A percentile compares a stretch with the other conserved stretches of the same genome.
Conservation (phyloP, 257 asterid species). For the Petrea volubilis region DNA sequence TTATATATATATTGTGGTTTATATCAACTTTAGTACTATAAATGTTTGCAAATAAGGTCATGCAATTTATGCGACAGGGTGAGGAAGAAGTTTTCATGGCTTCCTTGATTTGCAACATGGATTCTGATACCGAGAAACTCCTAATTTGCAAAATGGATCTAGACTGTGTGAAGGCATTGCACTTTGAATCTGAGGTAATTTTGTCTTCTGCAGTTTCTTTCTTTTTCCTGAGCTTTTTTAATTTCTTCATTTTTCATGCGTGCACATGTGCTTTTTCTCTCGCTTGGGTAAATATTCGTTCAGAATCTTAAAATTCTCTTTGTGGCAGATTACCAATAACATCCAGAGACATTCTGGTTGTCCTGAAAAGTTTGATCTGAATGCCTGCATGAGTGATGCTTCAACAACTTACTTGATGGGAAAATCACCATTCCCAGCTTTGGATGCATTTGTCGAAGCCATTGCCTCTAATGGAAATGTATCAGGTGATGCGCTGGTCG, state of each 20-base stretch:
- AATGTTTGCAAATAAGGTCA: neutral
- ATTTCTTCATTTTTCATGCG: neutral
- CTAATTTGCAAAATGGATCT: conserved; percentile 91
- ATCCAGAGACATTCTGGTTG: conserved; percentile 30
- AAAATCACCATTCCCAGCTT: conserved; percentile 81
- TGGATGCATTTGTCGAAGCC: conserved; percentile 70
- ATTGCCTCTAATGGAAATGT: conserved; percentile 77
- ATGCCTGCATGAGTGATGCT: conserved; percentile 54
- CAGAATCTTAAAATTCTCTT: conserved; percentile 16
- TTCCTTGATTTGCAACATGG: conserved; percentile 88
- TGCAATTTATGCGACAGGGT: conserved; percentile 43
- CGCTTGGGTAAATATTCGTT: neutral
- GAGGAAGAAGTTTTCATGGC: conserved; percentile 85
- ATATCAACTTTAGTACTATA: neutral
- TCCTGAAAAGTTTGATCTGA: conserved; percentile 43
- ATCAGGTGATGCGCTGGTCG: conserved; percentile 50
- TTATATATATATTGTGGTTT: neutral
- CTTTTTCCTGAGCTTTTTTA: neutral
- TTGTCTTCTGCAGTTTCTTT: neutral
- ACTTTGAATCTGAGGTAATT: conserved; percentile 83
- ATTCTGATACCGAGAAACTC: conserved; percentile 69
- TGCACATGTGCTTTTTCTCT: neutral
- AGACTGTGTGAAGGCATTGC: conserved; percentile 80
- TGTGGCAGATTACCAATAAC: conserved; percentile 46
- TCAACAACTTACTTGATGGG: conserved; percentile 73